phyloP scores from a whole-genome alignment of 805 yeast species.

The Suhomyces sp. region DNA sequence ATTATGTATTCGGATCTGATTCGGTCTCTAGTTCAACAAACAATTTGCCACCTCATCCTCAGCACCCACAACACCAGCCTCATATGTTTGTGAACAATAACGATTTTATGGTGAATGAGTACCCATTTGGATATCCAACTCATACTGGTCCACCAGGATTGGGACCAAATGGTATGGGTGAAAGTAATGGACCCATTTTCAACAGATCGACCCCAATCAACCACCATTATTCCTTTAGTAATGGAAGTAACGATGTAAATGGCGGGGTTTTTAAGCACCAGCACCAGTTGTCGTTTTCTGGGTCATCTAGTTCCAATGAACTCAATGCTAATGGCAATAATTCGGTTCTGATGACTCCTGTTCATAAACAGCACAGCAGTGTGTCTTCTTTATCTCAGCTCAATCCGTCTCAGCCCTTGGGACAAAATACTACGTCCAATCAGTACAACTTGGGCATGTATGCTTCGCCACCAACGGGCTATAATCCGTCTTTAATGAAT shows the following conservation, averaged over 20 bases:
- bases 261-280: not conserved
- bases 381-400: constrained; percentile 7
- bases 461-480: not conserved
- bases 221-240: constrained; percentile 2
- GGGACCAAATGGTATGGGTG: not conserved
- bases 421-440: constrained; percentile 6
- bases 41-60: not conserved
- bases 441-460: not conserved
- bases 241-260: not conserved
- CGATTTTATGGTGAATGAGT: constrained; percentile 15
- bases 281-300: constrained; percentile 3
- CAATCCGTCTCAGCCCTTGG: constrained; percentile 4
- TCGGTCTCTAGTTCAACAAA: not conserved
- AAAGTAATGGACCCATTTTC: not conserved
- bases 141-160: not conserved
- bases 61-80: not conserved
- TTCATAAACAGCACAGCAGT: constrained; percentile 6
- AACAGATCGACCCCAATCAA: not conserved
- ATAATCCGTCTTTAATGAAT: not conserved
- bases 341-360: not conserved
- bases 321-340: constrained; percentile 1
- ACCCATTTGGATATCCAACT: constrained; percentile 9
- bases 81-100: constrained; percentile 3
- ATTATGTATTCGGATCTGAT: not conserved
- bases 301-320: not conserved